Conservation (phyloP, 768 basidiomycete genomes). For the Grammothele lineata region DNA sequence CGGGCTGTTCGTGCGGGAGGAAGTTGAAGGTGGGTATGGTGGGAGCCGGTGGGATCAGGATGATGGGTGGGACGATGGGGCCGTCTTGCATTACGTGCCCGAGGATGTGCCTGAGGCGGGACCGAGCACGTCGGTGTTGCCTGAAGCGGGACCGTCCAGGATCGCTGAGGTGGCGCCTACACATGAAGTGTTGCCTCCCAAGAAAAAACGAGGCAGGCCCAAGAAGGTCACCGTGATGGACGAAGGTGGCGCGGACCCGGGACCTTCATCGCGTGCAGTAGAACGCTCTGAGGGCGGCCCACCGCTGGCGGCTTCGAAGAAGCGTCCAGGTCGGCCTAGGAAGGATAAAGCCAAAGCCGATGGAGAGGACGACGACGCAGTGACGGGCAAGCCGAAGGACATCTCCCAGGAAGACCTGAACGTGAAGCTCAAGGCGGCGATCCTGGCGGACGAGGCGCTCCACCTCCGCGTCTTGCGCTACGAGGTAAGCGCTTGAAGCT, state of each 20-base stretch:
- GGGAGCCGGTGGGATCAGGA: too few species aligned
- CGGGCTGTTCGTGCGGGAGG: too few species aligned
- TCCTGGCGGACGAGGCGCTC: conserved; percentile 42
- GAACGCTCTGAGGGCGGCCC: too few species aligned
- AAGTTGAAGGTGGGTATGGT: too few species aligned
- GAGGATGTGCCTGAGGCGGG: too few species aligned
- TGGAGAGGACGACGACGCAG: conserved; percentile 3
- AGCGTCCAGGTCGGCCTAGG: too few species aligned
- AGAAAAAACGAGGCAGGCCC: conserved; percentile 6
- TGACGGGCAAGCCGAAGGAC: conserved; percentile 4
- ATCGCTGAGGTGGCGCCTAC: neutral
- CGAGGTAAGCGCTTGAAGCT: conserved; percentile 40
- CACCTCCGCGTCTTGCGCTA: conserved; percentile 59
- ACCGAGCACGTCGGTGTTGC: too few species aligned
- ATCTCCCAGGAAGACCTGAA: conserved; percentile 41
- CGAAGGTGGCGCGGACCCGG: neutral
- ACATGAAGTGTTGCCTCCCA: neutral
- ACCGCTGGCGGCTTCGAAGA: too few species aligned
- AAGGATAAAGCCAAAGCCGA: neutral
- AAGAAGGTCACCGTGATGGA: conserved; percentile 9
- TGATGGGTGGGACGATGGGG: too few species aligned
- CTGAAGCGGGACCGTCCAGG: neutral
- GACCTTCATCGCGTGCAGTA: too few species aligned
- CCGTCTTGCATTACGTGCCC: too few species aligned
- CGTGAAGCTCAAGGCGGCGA: conserved; percentile 34